Conservation (phyloP, 2,329 filamentous ascomycete species). For the Didymellaceae sp. region DNA sequence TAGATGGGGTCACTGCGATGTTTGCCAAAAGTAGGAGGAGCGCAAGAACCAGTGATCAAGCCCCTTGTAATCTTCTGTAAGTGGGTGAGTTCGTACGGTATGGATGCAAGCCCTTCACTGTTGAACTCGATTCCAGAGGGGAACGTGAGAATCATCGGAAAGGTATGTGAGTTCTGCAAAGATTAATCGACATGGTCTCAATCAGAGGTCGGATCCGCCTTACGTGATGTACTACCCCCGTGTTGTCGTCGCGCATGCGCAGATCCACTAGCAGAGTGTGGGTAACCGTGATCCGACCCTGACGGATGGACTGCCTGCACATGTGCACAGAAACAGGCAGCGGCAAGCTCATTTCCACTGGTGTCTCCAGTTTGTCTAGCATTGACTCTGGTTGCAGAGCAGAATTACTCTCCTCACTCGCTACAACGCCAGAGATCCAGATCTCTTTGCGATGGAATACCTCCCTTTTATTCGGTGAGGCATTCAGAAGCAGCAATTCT, state of each 20-base stretch:
- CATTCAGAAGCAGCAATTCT: not conserved
- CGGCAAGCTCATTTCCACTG: not conserved
- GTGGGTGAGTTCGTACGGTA: not conserved
- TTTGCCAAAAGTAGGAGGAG: not conserved
- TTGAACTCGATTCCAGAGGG: not conserved
- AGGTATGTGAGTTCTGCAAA: not conserved
- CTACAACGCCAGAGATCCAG: not conserved
- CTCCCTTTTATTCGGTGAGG: not conserved
- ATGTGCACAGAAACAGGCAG: not conserved
- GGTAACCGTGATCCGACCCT: not conserved
- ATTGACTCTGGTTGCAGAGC: not conserved
- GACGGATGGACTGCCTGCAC: not conserved
- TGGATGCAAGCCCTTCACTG: not conserved
- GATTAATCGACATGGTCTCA: not conserved
- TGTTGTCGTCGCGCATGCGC: not conserved
- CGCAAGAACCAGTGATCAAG: not conserved
- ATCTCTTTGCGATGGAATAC: not conserved
- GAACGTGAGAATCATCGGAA: not conserved
- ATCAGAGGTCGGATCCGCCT: not conserved
- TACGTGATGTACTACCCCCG: not conserved
- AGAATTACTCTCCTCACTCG: not conserved
- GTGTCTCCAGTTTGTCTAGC: not conserved
- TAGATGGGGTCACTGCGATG: not conserved
- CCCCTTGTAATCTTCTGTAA: not conserved
- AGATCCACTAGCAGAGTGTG: not conserved